A percentile compares a stretch with the other conserved stretches of the same genome.
phyloP scores from a whole-genome alignment of 768 basidiomycete genomes.

The Boletus reticuloceps region DNA sequence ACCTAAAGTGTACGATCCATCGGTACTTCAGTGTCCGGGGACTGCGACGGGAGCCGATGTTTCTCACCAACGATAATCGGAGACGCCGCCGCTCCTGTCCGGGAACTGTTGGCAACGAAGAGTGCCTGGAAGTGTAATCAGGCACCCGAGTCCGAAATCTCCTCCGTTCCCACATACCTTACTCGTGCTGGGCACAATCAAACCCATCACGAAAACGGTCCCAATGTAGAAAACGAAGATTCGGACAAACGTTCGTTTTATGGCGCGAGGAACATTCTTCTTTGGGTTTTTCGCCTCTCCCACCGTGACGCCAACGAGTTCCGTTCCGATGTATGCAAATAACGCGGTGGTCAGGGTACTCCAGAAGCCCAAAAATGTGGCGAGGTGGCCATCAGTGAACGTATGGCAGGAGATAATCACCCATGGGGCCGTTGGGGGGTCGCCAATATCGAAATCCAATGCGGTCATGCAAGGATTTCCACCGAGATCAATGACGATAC shows the following conservation, averaged over 20 bases:
- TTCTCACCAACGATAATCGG: slow-evolving; percentile 59
- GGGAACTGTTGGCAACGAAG: slow-evolving; percentile 39
- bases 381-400: slow-evolving; percentile 47
- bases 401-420: slow-evolving; percentile 45
- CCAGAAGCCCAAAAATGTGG: slow-evolving; percentile 72
- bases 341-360: slow-evolving; percentile 66
- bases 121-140: slow-evolving; percentile 14
- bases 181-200: slow-evolving; percentile 64
- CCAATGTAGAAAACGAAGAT: slow-evolving; percentile 65
- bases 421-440: slow-evolving; percentile 55
- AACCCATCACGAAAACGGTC: slow-evolving; percentile 67
- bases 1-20: neutral
- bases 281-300: slow-evolving; percentile 66
- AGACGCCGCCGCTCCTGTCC: slow-evolving; percentile 53
- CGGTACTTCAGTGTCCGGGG: too few species aligned
- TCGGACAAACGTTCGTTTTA: slow-evolving; percentile 60
- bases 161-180: slow-evolving; percentile 38
- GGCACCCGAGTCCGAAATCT: slow-evolving; percentile 9
- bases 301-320: slow-evolving; percentile 69
- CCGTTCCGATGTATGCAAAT: slow-evolving; percentile 74
- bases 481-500: slow-evolving; percentile 61
- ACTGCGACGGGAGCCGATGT: slow-evolving; percentile 24
- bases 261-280: slow-evolving; percentile 71
- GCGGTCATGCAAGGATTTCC: slow-evolving; percentile 35
- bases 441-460: slow-evolving; percentile 45